phyloP scores from a whole-genome alignment of 768 basidiomycete genomes.

The Erythrobasidium yunnanense region DNA sequence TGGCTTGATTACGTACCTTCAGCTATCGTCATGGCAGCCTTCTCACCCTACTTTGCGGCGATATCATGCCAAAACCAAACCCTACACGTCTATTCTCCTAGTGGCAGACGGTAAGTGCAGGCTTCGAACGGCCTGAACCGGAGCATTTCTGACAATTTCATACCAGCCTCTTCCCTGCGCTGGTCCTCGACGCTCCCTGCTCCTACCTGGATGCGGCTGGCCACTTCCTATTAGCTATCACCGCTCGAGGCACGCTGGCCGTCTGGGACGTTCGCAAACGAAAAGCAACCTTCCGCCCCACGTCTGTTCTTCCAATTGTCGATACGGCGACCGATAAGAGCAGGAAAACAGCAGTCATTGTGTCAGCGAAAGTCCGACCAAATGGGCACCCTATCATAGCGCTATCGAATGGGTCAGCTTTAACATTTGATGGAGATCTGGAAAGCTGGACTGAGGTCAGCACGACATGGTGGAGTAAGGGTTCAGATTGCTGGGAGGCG shows the following conservation, averaged over 20 bases:
- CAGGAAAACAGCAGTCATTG: conserved; percentile 44
- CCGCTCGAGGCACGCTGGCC: conserved; percentile 58
- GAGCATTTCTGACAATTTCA: not conserved
- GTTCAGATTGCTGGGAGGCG: conserved; percentile 72
- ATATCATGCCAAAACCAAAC: conserved; percentile 67
- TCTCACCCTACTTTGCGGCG: conserved; percentile 59
- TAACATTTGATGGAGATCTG: conserved; percentile 64
- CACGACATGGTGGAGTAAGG: conserved; percentile 73
- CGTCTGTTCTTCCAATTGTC: conserved; percentile 55
- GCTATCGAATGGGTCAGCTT: conserved; percentile 64
- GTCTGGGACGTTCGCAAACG: conserved; percentile 64
- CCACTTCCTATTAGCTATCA: conserved; percentile 59
- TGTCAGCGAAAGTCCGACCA: conserved; percentile 57
- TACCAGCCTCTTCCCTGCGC: conserved; percentile 61
- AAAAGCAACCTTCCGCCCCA: conserved; percentile 55
- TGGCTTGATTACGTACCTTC: conserved; percentile 83
- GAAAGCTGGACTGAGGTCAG: conserved; percentile 62
- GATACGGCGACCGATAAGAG: conserved; percentile 48
- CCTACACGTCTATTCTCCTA: conserved; percentile 70
- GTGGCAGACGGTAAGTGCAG: conserved; percentile 70
- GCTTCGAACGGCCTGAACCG: too few species aligned
- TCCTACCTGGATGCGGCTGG: conserved; percentile 59
- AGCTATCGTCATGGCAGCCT: conserved; percentile 57
- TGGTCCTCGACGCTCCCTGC: conserved; percentile 61
- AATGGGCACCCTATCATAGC: conserved; percentile 70